Evolutionary conservation across 352 stramenopile species (phyloP), one percentile per base, ranked within the genome.

Genomic region (Globisporangium recalcitrans): DNA sequence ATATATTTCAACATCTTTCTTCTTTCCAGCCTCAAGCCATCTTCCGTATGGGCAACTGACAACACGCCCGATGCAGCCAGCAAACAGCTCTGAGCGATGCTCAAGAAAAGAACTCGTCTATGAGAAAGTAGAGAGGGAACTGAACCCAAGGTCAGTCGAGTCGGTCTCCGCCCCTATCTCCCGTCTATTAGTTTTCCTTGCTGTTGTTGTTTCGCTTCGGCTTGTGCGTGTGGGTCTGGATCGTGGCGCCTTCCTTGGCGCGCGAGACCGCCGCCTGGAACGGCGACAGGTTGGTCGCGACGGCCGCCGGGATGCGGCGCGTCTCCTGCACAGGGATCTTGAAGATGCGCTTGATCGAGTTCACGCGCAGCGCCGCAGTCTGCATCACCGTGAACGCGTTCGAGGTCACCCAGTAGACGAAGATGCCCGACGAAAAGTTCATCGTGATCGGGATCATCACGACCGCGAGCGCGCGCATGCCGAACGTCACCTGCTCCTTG

Each of bases 351-450:
- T 86, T 87, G 26, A 93, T 63, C 29, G 72, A 42, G 47, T 80
- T 77, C 11, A 89, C 49, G 24, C 82, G 82, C 66, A 93, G 66
- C 22, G 78, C 38, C 11, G 73, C 68, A 8, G 80, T 91, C 64
- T 93, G 83, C 27, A 62, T 56, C 13, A 95, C 54, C 38, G 86
- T 91, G 73, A 84, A 95, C 54, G 76, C 67, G 72, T 92, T 95
- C 42, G 84, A 93, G 51, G 73, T 90, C 62, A 95, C 82, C 86
- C 86, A 95, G 79, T 93, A 95, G 31, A 95, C 73, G 19, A 95
- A 85, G 38, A 95, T 82, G 38, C 84, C 84, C 65, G 85, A 91
- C 61, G 87, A 74, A 61, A 94, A 94, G 47, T 92, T 90, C 77
- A 90, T 88, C 1, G 80, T 88, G 53, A 94, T 63, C 10, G 85